Percentiles rank a stretch among this genome's conserved stretches.
These are phyloP conservation scores for Lipomyces sp. DNA, from an alignment of 805 yeast species.

Conservation along the genomic window DNA sequence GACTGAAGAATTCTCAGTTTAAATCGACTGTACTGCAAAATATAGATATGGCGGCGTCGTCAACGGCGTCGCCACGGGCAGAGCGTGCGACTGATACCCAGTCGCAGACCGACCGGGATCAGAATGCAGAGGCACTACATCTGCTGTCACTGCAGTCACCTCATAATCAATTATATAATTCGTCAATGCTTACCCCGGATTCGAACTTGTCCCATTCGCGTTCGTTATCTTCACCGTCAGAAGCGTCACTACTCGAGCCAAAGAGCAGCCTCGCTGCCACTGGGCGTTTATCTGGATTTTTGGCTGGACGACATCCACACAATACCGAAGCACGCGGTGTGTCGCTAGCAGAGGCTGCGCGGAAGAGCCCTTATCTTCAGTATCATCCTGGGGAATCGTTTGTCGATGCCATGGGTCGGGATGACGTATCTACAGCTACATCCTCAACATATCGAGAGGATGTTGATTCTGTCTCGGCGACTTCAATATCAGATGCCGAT, in stretches of 20 bases:
- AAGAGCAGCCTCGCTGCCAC: background rate
- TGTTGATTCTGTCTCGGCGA: background rate
- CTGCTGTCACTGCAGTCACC: slow-evolving; percentile 14
- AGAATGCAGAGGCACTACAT: slow-evolving; percentile 17
- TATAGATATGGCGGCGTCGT: background rate
- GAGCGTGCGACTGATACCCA: background rate
- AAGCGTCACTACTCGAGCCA: background rate
- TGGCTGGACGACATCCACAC: background rate
- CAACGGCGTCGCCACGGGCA: background rate
- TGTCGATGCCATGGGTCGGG: background rate
- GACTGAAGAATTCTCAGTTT: no score
- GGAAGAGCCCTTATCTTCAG: slow-evolving; percentile 9
- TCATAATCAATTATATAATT: background rate
- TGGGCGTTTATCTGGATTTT: background rate
- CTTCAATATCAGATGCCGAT: slow-evolving; percentile 23
- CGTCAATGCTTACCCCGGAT: background rate
- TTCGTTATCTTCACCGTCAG: slow-evolving; percentile 3
- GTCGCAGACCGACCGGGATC: background rate
- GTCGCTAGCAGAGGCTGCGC: slow-evolving; percentile 19
- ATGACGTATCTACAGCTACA: background rate
- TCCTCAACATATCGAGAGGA: background rate
- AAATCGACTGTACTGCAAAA: background rate
- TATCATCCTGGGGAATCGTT: background rate
- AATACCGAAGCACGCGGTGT: background rate
- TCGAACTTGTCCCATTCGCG: background rate